Percentiles rank a stretch among this genome's conserved stretches.
These are phyloP conservation scores for Pseudozyma tsukubaensis DNA, from an alignment of 1,284 basidiomycete genomes.

Conservation along the genomic window DNA sequence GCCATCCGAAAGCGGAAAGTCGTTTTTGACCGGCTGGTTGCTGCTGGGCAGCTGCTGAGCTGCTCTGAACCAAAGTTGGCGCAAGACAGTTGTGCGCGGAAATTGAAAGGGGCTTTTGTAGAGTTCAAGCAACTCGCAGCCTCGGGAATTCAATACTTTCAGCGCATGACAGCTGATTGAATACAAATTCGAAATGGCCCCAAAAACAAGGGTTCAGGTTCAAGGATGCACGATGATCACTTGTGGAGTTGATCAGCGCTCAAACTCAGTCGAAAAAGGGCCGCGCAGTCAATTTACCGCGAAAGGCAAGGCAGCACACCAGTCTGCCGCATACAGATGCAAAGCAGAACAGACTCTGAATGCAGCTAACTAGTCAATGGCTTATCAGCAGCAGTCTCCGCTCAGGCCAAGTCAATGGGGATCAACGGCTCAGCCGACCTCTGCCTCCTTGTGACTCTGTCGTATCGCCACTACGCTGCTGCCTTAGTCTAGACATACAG, in stretches of 20 bases:
- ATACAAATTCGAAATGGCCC: not conserved
- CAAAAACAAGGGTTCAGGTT: constrained; percentile 1
- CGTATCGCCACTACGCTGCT: constrained; percentile 1
- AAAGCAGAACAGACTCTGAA: constrained; percentile 7
- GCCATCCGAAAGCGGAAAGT: constrained; percentile 40
- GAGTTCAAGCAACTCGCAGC: constrained; percentile 2
- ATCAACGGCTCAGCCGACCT: constrained; percentile 25
- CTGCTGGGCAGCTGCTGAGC: not conserved
- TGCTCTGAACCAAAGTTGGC: no score
- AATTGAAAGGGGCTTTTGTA: not conserved
- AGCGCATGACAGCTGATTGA: no score
- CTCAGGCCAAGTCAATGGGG: constrained; percentile 3
- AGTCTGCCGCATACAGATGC: constrained; percentile 15
- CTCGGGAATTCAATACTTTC: not conserved
- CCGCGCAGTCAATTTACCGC: not conserved
- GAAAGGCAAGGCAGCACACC: constrained; percentile 14
- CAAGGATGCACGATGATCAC: constrained; percentile 31
- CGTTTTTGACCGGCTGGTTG: not conserved
- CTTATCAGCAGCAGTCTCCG: not conserved
- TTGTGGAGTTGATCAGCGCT: constrained; percentile 37
- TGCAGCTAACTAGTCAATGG: not conserved
- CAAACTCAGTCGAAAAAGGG: constrained; percentile 21
- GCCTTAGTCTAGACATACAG: not conserved
- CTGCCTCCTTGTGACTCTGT: not conserved
- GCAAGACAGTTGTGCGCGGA: not conserved